Evolutionary conservation across 2,329 filamentous ascomycete species (phyloP), one percentile per base, ranked within the genome.

Genomic region (Phyllosticta citribraziliensis): DNA sequence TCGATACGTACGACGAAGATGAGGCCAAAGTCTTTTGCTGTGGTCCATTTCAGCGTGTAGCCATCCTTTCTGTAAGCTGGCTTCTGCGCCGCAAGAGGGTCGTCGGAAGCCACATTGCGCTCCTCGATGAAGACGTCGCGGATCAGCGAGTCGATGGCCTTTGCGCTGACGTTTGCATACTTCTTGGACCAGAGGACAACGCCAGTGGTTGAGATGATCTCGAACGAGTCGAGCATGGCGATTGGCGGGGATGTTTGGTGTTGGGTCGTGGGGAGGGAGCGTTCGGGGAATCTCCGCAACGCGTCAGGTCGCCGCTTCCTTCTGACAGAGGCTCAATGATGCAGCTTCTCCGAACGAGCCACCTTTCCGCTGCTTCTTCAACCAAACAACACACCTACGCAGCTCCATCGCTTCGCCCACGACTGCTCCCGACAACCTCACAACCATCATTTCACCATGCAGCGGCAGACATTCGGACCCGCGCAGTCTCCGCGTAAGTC

Each of bases 121-220:
- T 97, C 93, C 77, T 99, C 94, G 71, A 99, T 97, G 73, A 99
- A 97, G 71, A 97, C 90, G 75, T 97, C 91, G 73, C 87, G 87
- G 76, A 99, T 97, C 74, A 99, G 87, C 79, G 85, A 88, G 80
- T 99, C 97, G 79, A 99, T 87, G 66, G 97, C 81, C 68, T 88
- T 86, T 52, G 89, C 84, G 72, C 86, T 91, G 71, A 96, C 85
- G 2, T 88, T 82, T 60, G 87, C 85, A 73, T 93, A 96, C 25
- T 86, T 88, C 72, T 89, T 88, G 64, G 93, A 97, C 94, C 94
- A 99, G 60, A 99, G 84, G 62, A 99, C 94, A 65, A 99, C 92
- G 61, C 94, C 94, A 3, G 92, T 96, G 47, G 93, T 96, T 63
- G 93, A 97, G 64, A 99, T 77, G 66, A 99, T 94, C 76, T 99